These are phyloP conservation scores for Lichtheimia corymbifera DNA, from an alignment of 371 early-diverging fungal genomes.

Conservation along the genomic window DNA sequence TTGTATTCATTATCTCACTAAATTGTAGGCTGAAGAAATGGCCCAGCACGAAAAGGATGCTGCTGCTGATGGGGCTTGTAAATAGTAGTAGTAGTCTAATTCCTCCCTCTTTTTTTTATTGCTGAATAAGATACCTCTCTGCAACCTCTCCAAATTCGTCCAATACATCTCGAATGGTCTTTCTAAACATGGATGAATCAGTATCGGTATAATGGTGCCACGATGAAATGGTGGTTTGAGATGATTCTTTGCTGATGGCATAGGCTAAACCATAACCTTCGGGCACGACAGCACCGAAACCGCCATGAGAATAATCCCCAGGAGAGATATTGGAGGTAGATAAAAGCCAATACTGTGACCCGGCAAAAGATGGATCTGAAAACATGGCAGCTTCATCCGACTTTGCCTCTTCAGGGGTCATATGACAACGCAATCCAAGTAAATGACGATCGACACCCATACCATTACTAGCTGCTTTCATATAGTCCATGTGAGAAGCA, in stretches of 20 bases:
- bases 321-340: conserved; percentile 88
- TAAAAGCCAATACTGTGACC: conserved; percentile 67
- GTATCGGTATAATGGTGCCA: conserved; percentile 54
- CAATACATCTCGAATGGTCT: conserved; percentile 54
- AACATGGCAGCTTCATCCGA: conserved; percentile 66
- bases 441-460: conserved; percentile 88
- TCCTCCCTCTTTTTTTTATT: conserved; percentile 2
- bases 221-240: conserved; percentile 80
- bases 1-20: background rate
- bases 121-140: conserved; percentile 29
- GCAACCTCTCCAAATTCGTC: conserved; percentile 62
- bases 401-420: conserved; percentile 71
- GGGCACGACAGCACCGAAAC: conserved; percentile 76
- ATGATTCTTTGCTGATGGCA: conserved; percentile 75
- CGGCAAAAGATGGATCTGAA: conserved; percentile 71
- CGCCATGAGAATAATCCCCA: conserved; percentile 71
- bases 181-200: conserved; percentile 53
- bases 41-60: background rate
- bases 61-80: no score
- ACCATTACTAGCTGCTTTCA: conserved; percentile 65
- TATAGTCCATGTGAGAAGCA: conserved; percentile 67
- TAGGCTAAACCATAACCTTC: conserved; percentile 94
- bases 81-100: no score
- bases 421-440: conserved; percentile 77
- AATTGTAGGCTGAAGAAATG: conserved; percentile 13